Conservation (phyloP, 75 land plant species). For the Cryptomeria japonica region DNA sequence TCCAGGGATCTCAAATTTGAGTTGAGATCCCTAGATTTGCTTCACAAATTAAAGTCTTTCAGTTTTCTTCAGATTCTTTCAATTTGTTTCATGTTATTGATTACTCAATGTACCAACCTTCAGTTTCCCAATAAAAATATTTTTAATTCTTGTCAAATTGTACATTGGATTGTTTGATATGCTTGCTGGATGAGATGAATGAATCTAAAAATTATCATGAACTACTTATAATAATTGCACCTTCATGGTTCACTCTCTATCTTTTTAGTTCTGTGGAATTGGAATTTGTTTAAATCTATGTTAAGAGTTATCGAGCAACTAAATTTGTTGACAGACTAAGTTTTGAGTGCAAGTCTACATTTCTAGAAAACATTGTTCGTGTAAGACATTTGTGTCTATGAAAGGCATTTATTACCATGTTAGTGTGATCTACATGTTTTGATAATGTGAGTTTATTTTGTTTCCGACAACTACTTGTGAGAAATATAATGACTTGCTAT, state of each 20-base stretch:
- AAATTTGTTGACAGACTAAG: slow-evolving; percentile 51
- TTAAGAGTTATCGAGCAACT: not conserved
- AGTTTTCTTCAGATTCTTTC: not conserved
- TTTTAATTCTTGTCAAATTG: not conserved
- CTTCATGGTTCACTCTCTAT: not conserved
- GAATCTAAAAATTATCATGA: not conserved
- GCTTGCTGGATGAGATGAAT: not conserved
- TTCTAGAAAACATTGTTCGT: slow-evolving; percentile 69
- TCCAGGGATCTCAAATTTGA: slow-evolving; percentile 53
- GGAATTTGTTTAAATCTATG: not conserved
- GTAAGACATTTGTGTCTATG: slow-evolving; percentile 85
- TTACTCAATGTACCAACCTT: not conserved
- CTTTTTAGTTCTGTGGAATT: not conserved
- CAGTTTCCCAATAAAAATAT: not conserved
- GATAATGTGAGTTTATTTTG: not conserved
- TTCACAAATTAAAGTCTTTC: not conserved
- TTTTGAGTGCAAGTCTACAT: slow-evolving; percentile 96
- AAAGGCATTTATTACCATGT: slow-evolving; percentile 99
- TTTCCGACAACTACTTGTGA: not conserved
- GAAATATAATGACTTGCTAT: not conserved
- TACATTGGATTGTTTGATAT: not conserved
- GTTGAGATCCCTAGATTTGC: not conserved
- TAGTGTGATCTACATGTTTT: not conserved
- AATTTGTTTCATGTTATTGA: not conserved
- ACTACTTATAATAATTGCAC: not conserved